Conservation (phyloP, 148 eudicot genomes). For the Silene uniflora region DNA sequence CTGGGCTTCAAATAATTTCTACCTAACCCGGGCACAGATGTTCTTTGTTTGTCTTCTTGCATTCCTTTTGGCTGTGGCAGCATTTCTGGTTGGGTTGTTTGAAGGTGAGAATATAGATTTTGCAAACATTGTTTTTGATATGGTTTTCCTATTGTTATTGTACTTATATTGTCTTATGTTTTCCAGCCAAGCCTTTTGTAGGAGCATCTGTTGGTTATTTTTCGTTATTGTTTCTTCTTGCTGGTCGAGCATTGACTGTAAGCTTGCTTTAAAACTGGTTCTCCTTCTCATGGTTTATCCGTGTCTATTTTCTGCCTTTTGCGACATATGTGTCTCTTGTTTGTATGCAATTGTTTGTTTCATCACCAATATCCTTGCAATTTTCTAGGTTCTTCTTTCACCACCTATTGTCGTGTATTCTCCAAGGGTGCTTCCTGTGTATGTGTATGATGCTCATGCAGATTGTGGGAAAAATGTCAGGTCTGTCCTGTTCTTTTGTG, state of each 20-base stretch:
- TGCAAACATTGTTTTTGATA: constrained; percentile 11
- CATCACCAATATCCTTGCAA: background rate
- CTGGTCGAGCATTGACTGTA: constrained; percentile 94
- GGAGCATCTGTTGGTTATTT: constrained; percentile 99
- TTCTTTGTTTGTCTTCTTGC: constrained; percentile 94
- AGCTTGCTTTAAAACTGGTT: constrained; percentile 28
- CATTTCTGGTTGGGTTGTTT: constrained; percentile 77
- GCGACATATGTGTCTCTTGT: constrained; percentile 5
- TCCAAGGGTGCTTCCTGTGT: constrained; percentile 95
- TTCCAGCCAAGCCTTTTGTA: constrained; percentile 74
- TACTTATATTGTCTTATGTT: constrained; percentile 8
- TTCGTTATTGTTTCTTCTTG: constrained; percentile 84
- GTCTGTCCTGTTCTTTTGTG: constrained; percentile 39
- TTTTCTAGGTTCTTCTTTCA: constrained; percentile 86
- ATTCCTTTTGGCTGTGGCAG: constrained; percentile 88
- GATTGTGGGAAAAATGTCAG: constrained; percentile 97
- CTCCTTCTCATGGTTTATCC: background rate
- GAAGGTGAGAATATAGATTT: constrained; percentile 50
- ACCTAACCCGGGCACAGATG: constrained; percentile 85
- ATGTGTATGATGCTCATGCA: constrained; percentile 99
- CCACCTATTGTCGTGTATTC: constrained; percentile 99
- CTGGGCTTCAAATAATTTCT: constrained; percentile 97
- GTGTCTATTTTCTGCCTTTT: constrained; percentile 4
- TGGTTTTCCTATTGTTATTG: constrained; percentile 4
- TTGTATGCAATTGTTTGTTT: constrained; percentile 1